phyloP scores from a whole-genome alignment of 805 yeast genomes.

The Kregervanrija pseudodelftensis region DNA sequence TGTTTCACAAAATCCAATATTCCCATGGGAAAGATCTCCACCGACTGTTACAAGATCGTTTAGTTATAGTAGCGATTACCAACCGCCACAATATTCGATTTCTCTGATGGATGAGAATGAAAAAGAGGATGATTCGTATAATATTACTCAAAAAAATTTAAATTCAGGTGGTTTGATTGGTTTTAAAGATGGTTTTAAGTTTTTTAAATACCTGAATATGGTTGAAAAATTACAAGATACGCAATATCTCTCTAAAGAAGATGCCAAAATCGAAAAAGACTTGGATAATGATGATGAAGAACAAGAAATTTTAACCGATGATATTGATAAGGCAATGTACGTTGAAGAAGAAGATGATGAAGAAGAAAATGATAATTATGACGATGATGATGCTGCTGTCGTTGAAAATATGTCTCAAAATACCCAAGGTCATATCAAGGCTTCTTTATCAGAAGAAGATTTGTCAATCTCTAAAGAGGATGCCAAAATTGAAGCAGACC shows the following conservation, averaged over 20 bases:
- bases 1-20: constrained; percentile 25
- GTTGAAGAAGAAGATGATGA: constrained; percentile 7
- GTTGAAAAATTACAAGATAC: constrained; percentile 6
- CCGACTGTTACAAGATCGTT: constrained; percentile 16
- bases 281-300: not conserved
- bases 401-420: not conserved
- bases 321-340: no score
- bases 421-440: not conserved
- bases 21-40: constrained; percentile 29
- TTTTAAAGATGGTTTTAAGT: constrained; percentile 15
- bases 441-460: not conserved
- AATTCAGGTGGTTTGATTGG: constrained; percentile 9
- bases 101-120: constrained; percentile 6
- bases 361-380: constrained; percentile 1
- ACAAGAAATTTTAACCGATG: no score
- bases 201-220: constrained; percentile 13
- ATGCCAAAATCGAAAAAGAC: not conserved
- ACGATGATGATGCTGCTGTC: not conserved
- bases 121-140: not conserved
- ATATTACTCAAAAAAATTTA: not conserved
- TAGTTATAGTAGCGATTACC: constrained; percentile 7
- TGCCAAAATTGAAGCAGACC: not conserved
- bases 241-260: not conserved
- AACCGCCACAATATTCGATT: constrained; percentile 13
- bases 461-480: constrained; percentile 1